These are phyloP conservation scores for Cucurbita argyrosperma DNA, from an alignment of 306 rosid species.

Conservation along the genomic window DNA sequence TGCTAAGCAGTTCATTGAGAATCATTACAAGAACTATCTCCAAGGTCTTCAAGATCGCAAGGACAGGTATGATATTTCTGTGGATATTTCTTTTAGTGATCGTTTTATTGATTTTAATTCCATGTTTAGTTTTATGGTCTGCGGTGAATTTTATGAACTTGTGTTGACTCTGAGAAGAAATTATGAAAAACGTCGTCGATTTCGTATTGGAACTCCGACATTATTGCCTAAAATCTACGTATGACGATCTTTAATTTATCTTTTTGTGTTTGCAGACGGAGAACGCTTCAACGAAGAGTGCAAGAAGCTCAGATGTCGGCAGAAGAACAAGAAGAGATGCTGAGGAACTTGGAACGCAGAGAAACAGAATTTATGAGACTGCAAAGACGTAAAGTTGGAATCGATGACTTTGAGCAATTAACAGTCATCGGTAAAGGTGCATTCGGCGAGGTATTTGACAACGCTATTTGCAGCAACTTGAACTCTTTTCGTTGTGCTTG, in stretches of 20 bases:
- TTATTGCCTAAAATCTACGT: not conserved
- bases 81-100: not conserved
- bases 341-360: constrained; percentile 79
- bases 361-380: constrained; percentile 90
- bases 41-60: constrained; percentile 94
- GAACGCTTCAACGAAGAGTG: constrained; percentile 62
- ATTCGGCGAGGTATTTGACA: constrained; percentile 69
- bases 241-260: not conserved
- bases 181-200: not conserved
- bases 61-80: constrained; percentile 40
- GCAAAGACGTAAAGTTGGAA: constrained; percentile 89
- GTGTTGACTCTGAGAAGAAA: not conserved
- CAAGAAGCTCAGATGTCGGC: constrained; percentile 67
- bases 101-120: not conserved
- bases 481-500: not conserved
- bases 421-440: constrained; percentile 94
- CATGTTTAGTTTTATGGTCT: not conserved
- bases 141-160: not conserved
- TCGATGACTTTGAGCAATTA: constrained; percentile 91
- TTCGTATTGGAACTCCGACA: not conserved
- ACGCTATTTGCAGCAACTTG: not conserved
- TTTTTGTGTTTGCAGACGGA: constrained; percentile 39
- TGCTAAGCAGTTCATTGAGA: constrained; percentile 92
- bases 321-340: constrained; percentile 88
- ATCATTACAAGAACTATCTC: constrained; percentile 88